These are phyloP conservation scores for Bipolaris sorokiniana DNA, from an alignment of 2,329 filamentous ascomycete species.

Conservation along the genomic window DNA sequence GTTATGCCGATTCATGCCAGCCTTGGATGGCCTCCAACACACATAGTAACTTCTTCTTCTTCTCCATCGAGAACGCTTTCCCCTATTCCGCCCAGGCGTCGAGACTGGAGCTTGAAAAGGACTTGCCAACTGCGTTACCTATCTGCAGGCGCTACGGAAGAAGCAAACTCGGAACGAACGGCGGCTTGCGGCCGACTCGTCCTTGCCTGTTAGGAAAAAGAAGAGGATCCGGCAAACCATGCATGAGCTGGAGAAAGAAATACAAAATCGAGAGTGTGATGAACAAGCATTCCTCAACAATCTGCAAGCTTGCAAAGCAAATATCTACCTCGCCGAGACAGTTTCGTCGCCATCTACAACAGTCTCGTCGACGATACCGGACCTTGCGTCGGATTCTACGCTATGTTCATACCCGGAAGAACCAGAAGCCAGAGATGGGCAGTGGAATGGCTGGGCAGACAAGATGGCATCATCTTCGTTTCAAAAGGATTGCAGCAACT, in stretches of 20 bases:
- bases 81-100: conserved; percentile 8
- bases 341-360: conserved; percentile 18
- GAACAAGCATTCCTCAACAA: conserved; percentile 40
- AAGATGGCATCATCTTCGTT: conserved; percentile 33
- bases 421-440: conserved; percentile 29
- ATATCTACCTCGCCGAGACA: conserved; percentile 38
- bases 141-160: conserved; percentile 41
- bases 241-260: conserved; percentile 40
- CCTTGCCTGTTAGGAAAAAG: conserved; percentile 32
- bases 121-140: conserved; percentile 41
- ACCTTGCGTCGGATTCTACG: conserved; percentile 22
- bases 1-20: not conserved
- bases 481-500: conserved; percentile 19
- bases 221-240: conserved; percentile 40
- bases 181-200: conserved; percentile 20
- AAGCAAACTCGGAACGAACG: conserved; percentile 37
- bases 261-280: conserved; percentile 40
- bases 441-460: conserved; percentile 43
- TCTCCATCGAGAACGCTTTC: not conserved
- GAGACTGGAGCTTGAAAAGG: conserved; percentile 31
- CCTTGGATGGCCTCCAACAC: not conserved
- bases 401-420: conserved; percentile 21
- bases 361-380: conserved; percentile 15
- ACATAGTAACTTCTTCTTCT: not conserved
- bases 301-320: conserved; percentile 39